Conservation (phyloP, 176 grass and related monocot genomes). For the Rhipidocladum racemiflorum region DNA sequence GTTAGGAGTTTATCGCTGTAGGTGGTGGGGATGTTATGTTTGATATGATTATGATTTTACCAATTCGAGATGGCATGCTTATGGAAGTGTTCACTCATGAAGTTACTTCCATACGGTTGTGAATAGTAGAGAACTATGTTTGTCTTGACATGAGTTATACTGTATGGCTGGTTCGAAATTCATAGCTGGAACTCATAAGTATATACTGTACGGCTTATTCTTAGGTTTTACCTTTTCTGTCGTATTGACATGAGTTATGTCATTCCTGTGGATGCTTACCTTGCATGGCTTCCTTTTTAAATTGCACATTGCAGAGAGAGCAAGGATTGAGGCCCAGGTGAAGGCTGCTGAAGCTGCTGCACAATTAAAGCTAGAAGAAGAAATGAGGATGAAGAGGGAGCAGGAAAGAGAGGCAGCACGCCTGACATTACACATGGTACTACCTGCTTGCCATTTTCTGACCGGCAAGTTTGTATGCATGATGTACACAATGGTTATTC, state of each 20-base stretch:
- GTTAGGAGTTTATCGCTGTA: background rate
- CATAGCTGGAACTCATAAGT: background rate
- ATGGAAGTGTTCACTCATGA: background rate
- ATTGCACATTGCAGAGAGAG: conserved; percentile 54
- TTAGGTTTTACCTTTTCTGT: background rate
- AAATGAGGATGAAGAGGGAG: conserved; percentile 57
- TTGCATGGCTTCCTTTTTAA: background rate
- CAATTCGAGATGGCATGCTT: background rate
- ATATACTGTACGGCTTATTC: background rate
- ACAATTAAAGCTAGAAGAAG: conserved; percentile 56
- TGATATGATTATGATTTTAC: background rate
- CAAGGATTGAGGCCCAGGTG: conserved; percentile 76
- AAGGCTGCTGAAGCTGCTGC: conserved; percentile 65
- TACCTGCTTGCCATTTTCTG: background rate
- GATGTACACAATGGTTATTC: conserved; percentile 3
- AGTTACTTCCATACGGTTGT: background rate
- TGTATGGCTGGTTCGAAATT: background rate
- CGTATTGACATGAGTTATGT: background rate
- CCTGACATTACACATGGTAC: conserved; percentile 60
- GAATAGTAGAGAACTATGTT: background rate
- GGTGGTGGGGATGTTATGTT: background rate
- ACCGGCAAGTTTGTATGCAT: conserved; percentile 19
- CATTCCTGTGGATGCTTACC: conserved; percentile 4
- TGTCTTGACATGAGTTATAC: background rate
- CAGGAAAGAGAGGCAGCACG: conserved; percentile 81